Percentiles rank a stretch among this genome's conserved stretches.
Conservation (phyloP, 345 rosid genomes). For the Citrus glauca region DNA sequence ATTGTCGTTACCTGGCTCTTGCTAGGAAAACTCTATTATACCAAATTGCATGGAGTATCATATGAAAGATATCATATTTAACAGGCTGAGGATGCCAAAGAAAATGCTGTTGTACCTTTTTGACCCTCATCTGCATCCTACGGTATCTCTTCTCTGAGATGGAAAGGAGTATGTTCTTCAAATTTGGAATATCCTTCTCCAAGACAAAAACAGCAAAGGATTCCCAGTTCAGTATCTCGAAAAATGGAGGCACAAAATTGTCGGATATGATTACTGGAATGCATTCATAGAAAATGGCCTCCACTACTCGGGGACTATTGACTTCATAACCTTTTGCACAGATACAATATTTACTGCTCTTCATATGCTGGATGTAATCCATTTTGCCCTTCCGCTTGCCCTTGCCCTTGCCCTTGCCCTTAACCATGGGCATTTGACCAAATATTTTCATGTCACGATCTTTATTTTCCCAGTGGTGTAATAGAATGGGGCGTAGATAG, state of each 20-base stretch:
- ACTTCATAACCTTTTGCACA: slow-evolving; percentile 95
- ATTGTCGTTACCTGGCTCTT: slow-evolving; percentile 18
- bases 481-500: slow-evolving; percentile 68
- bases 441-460: slow-evolving; percentile 89
- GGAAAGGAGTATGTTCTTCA: slow-evolving; percentile 72
- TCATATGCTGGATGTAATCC: slow-evolving; percentile 72
- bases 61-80: slow-evolving; percentile 81
- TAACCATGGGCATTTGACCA: slow-evolving; percentile 41
- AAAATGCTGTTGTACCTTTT: slow-evolving; percentile 86
- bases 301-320: slow-evolving; percentile 92
- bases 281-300: slow-evolving; percentile 81
- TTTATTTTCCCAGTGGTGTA: slow-evolving; percentile 73
- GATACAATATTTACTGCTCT: slow-evolving; percentile 93
- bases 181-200: slow-evolving; percentile 81
- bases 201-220: slow-evolving; percentile 74
- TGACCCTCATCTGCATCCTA: slow-evolving; percentile 73
- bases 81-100: slow-evolving; percentile 84
- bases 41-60: slow-evolving; percentile 95
- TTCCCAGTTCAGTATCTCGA: slow-evolving; percentile 84
- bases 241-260: slow-evolving; percentile 87
- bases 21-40: slow-evolving; percentile 71
- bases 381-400: slow-evolving; percentile 45
- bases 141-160: slow-evolving; percentile 51
- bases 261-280: slow-evolving; percentile 93
- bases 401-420: background rate